Percentiles rank a stretch among this genome's conserved stretches.
phyloP scores from a whole-genome alignment of 1,139 yeast species.

The Yamadazyma triangularis region DNA sequence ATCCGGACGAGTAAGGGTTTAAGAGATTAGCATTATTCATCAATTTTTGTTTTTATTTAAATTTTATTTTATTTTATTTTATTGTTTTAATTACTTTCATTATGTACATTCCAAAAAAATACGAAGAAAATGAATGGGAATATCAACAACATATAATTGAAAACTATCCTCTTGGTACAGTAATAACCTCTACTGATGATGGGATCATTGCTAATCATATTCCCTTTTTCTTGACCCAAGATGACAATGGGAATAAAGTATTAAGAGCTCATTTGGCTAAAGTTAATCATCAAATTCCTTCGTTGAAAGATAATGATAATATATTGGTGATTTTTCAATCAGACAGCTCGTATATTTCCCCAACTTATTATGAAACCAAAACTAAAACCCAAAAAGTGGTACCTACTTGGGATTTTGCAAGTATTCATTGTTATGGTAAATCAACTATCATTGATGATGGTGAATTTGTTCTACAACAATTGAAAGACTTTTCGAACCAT shows the following conservation, averaged over 20 bases:
- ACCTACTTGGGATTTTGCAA: conserved; percentile 71
- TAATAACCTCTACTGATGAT: conserved; percentile 37
- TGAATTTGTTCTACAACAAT: conserved; percentile 44
- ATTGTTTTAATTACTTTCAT: no score
- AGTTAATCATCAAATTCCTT: conserved; percentile 49
- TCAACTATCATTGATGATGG: conserved; percentile 45
- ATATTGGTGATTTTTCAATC: conserved; percentile 56
- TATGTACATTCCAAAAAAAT: conserved; percentile 31
- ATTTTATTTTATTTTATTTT: no score
- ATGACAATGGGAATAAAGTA: conserved; percentile 34
- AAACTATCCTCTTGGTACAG: conserved; percentile 50
- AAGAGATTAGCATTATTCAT: no score
- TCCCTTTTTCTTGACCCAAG: conserved; percentile 44
- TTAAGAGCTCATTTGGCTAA: conserved; percentile 58
- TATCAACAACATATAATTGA: conserved; percentile 38
- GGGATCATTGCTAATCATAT: conserved; percentile 53
- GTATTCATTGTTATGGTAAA: conserved; percentile 56
- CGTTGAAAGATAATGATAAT: conserved; percentile 34
- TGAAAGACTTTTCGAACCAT: conserved; percentile 43
- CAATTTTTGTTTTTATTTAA: no score
- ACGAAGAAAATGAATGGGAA: conserved; percentile 33
- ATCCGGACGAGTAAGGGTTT: no score
- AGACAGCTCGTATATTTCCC: conserved; percentile 52
- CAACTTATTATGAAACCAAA: conserved; percentile 58
- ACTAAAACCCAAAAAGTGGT: conserved; percentile 57